These are phyloP conservation scores for Sclerotinia spermophila DNA, from an alignment of 2,329 filamentous ascomycete species.

Conservation along the genomic window DNA sequence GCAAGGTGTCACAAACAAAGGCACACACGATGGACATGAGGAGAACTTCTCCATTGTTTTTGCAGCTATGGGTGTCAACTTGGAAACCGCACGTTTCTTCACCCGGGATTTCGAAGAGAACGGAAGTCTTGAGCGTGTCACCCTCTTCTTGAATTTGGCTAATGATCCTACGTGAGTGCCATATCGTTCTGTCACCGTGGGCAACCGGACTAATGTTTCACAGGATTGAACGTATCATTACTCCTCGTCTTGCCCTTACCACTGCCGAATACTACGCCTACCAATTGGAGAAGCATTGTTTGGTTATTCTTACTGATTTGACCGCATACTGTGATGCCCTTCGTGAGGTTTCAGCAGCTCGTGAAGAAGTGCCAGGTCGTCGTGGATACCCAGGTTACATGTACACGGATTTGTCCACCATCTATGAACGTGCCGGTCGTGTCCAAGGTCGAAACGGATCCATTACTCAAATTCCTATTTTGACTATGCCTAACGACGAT, in stretches of 20 bases:
- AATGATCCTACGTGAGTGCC: conserved; percentile 88
- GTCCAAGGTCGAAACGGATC: conserved; percentile 95
- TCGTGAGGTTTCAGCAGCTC: conserved; percentile 94
- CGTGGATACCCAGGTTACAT: conserved; percentile 99
- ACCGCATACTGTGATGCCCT: conserved; percentile 98
- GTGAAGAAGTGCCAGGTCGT: conserved; percentile 98
- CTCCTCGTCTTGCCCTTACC: conserved; percentile 93
- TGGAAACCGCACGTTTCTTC: conserved; percentile 98
- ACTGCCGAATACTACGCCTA: conserved; percentile 99
- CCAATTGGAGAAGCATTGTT: conserved; percentile 98
- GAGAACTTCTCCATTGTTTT: conserved; percentile 99
- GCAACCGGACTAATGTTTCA: conserved; percentile 22
- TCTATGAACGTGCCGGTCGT: conserved; percentile 98
- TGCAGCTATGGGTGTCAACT: conserved; percentile 99
- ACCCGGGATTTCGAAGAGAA: conserved; percentile 99
- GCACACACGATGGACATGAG: conserved; percentile 91
- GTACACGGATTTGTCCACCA: conserved; percentile 99
- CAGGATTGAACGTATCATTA: conserved; percentile 99
- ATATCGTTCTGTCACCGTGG: neutral
- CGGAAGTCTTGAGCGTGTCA: conserved; percentile 94
- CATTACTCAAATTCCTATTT: conserved; percentile 97
- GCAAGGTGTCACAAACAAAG: conserved; percentile 80
- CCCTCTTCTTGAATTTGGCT: conserved; percentile 97
- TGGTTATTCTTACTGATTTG: conserved; percentile 97
- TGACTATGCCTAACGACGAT: conserved; percentile 99